A percentile compares a stretch with the other conserved stretches of the same genome.
These are phyloP conservation scores for Juglanconis juglandina DNA, from an alignment of 2,329 filamentous ascomycete species.

Conservation along the genomic window DNA sequence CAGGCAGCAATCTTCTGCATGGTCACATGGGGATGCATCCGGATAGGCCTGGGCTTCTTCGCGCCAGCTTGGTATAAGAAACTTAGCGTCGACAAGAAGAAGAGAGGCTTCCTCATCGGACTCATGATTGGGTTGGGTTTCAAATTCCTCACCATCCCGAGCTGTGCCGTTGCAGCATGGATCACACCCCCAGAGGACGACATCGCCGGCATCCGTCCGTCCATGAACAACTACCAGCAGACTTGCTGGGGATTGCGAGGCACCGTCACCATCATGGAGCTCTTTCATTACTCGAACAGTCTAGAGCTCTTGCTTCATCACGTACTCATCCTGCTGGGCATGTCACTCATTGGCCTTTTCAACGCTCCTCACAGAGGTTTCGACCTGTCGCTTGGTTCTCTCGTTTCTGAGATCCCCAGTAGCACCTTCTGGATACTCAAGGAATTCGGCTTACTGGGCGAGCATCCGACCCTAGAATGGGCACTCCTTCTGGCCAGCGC, in stretches of 20 bases:
- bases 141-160: slow-evolving; percentile 19
- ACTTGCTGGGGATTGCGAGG: slow-evolving; percentile 24
- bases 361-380: slow-evolving; percentile 19
- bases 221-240: slow-evolving; percentile 21
- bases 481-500: slow-evolving; percentile 7
- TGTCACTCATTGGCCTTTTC: slow-evolving; percentile 17
- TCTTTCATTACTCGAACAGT: slow-evolving; percentile 18
- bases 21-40: background rate
- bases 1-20: background rate
- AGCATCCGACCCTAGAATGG: slow-evolving; percentile 3
- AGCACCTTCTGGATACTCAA: slow-evolving; percentile 18
- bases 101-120: slow-evolving; percentile 21
- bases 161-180: slow-evolving; percentile 19
- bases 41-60: background rate
- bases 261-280: slow-evolving; percentile 21
- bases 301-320: slow-evolving; percentile 24
- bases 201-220: slow-evolving; percentile 18
- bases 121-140: slow-evolving; percentile 18
- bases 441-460: slow-evolving; percentile 12
- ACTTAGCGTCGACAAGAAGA: slow-evolving; percentile 11
- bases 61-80: background rate
- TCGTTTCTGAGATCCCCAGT: slow-evolving; percentile 20
- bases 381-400: slow-evolving; percentile 20
- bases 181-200: slow-evolving; percentile 21
- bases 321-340: slow-evolving; percentile 19